Evolutionary conservation across 1,284 basidiomycete species (phyloP).

Genomic region (Fomitopsis betulina): DNA sequence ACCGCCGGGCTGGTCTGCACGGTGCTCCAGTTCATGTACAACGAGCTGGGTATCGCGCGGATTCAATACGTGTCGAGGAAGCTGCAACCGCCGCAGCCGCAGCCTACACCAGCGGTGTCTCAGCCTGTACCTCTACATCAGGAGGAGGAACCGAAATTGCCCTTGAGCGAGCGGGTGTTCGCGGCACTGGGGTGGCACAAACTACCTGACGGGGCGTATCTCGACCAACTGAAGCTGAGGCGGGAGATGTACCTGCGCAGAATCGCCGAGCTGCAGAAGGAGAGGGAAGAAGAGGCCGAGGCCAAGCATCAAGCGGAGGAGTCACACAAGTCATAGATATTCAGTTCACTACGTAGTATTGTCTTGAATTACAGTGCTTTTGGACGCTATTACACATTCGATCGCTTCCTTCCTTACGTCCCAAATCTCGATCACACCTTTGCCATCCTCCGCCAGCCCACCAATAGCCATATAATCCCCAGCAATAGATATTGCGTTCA

Average conservation of each 20-base stretch:
- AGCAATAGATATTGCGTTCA: constrained; percentile 50
- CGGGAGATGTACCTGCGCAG: constrained; percentile 46
- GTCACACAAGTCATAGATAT: neutral
- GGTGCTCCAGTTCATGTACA: constrained; percentile 56
- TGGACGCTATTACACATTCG: neutral
- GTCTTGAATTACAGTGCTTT: neutral
- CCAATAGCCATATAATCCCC: constrained; percentile 48
- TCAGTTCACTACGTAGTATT: neutral
- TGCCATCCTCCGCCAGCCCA: constrained; percentile 52
- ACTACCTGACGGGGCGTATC: constrained; percentile 62
- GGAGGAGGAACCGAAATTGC: constrained; percentile 9
- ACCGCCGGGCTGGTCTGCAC: constrained; percentile 53
- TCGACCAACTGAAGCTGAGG: constrained; percentile 46
- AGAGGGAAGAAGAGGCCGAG: constrained; percentile 16
- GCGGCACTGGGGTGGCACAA: constrained; percentile 42
- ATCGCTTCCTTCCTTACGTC: neutral
- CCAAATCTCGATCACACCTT: constrained; percentile 62
- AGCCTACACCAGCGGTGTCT: neutral
- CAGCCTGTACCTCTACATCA: neutral
- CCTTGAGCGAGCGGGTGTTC: constrained; percentile 34
- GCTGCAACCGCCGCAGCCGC: constrained; percentile 13
- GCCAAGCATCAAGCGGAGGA: neutral
- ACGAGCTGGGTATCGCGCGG: constrained; percentile 56
- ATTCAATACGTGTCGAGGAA: constrained; percentile 46
- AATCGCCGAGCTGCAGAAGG: constrained; percentile 53